phyloP scores from a whole-genome alignment of 495 filamentous ascomycete genomes.

The Annulohypoxylon moriforme region DNA sequence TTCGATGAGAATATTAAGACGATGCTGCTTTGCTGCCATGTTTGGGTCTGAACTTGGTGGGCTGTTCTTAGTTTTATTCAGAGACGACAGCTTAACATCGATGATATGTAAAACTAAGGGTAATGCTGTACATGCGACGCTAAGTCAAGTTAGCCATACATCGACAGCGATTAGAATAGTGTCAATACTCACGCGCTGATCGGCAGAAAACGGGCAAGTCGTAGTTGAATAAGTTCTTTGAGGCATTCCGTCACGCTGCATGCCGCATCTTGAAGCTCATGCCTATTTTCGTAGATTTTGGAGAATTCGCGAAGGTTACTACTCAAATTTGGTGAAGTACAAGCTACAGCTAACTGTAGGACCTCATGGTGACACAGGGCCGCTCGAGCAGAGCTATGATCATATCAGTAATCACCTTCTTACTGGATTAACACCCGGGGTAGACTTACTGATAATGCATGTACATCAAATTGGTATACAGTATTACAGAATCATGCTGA shows the following conservation, averaged over 20 bases:
- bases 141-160: constrained; percentile 19
- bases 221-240: constrained; percentile 48
- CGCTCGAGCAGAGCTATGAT: constrained; percentile 46
- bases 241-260: constrained; percentile 51
- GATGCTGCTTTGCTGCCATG: constrained; percentile 46
- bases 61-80: constrained; percentile 38
- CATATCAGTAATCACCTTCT: constrained; percentile 15
- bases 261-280: constrained; percentile 50
- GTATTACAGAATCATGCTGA: constrained; percentile 51
- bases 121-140: constrained; percentile 49
- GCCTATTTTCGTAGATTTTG: constrained; percentile 50
- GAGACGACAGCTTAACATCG: constrained; percentile 49
- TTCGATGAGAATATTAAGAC: constrained; percentile 53
- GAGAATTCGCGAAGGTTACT: constrained; percentile 42
- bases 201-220: constrained; percentile 48
- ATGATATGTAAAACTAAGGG: constrained; percentile 51
- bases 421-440: background rate
- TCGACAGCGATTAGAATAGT: background rate
- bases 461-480: constrained; percentile 59
- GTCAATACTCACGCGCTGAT: constrained; percentile 47
- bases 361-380: constrained; percentile 51
- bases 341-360: constrained; percentile 44
- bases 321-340: constrained; percentile 42
- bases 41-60: constrained; percentile 32
- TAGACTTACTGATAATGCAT: constrained; percentile 64